Evolutionary conservation across 2,329 filamentous ascomycete species (phyloP).

Genomic region (Aureobasidium sp.): DNA sequence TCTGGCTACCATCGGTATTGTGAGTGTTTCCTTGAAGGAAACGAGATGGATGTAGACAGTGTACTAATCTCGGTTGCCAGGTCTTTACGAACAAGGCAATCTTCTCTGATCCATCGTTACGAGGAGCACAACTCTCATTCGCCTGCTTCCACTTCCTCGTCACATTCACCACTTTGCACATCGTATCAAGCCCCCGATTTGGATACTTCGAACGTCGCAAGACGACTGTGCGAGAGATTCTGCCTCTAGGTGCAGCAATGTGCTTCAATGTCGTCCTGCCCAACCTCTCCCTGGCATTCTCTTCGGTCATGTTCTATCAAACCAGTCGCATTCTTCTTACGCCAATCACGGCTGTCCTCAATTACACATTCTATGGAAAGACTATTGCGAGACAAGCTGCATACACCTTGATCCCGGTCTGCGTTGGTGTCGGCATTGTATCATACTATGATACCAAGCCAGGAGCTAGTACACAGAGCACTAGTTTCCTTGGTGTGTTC

Average conservation of each 20-base stretch:
- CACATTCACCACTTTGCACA: constrained; percentile 56
- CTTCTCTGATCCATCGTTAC: constrained; percentile 12
- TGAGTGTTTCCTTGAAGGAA: not conserved
- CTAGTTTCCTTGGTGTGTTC: constrained; percentile 52
- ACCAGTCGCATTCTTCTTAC: constrained; percentile 61
- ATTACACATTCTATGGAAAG: constrained; percentile 53
- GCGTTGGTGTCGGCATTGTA: constrained; percentile 58
- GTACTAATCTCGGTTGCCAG: too few species aligned
- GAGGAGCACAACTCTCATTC: constrained; percentile 42
- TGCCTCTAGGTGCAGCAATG: constrained; percentile 60
- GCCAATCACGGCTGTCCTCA: constrained; percentile 58
- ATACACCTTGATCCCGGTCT: constrained; percentile 52
- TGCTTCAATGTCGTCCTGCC: constrained; percentile 62
- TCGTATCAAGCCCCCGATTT: constrained; percentile 52
- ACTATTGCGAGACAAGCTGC: constrained; percentile 50
- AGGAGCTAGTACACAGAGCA: constrained; percentile 43
- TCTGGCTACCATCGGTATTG: constrained; percentile 15
- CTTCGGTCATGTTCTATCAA: constrained; percentile 63
- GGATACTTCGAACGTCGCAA: constrained; percentile 54
- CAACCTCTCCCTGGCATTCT: constrained; percentile 61
- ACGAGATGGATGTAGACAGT: not conserved
- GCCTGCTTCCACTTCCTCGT: constrained; percentile 63
- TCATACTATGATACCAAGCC: constrained; percentile 59
- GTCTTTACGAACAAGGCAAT: constrained; percentile 17
- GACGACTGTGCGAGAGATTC: constrained; percentile 49